Evolutionary conservation across 2,329 filamentous ascomycete genomes (phyloP), one percentile per base, ranked within the genome.

Genomic region (Colletotrichum sansevieriae): DNA sequence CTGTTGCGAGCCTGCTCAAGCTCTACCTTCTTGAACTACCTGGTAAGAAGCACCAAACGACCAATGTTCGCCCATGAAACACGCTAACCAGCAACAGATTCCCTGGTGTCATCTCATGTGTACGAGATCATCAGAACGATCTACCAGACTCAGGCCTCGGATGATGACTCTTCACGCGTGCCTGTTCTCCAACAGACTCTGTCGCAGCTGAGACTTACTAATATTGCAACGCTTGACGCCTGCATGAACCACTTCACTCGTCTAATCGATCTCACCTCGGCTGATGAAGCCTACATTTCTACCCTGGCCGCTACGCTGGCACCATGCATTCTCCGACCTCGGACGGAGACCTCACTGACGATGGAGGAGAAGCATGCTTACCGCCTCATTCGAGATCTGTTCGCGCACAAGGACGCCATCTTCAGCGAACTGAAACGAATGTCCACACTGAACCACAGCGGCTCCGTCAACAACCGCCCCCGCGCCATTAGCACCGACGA

Each of bases 61-160:
- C 15, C 10, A 37, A 41, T 20, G 13, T 35, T 49, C 11, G 33
- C 39, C 18, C 9, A 43, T 41, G 22, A 41, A 13, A 11, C 37
- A 56, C 29, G 37, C 78, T 83, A 70, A 81, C 71, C 47, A 3
- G 18, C 54, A 10, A 18, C 73, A 96, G 96, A 99, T 81, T 98
- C 96, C n/a, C 87, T 99, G 71, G 95, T 99, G 70, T 98, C 96
- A 65, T 97, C 94, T 46, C 95, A 98, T 78, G 94, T 99, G 67
- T 99, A 99, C 79, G 97, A 99, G 82, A 98, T 99, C 76, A 91
- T 99, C 78, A 95, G 97, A 82, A 98, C 94, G 2, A 97, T 99
- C 72, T 99, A 99, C 83, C 91, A 90, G 54, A 94, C 92, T 13
- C 70, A 70, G 39, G 60, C 70, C 4, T 87, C 92, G 47, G 93